phyloP scores from a whole-genome alignment of 208 protist species.

The Crithidia bombi region DNA sequence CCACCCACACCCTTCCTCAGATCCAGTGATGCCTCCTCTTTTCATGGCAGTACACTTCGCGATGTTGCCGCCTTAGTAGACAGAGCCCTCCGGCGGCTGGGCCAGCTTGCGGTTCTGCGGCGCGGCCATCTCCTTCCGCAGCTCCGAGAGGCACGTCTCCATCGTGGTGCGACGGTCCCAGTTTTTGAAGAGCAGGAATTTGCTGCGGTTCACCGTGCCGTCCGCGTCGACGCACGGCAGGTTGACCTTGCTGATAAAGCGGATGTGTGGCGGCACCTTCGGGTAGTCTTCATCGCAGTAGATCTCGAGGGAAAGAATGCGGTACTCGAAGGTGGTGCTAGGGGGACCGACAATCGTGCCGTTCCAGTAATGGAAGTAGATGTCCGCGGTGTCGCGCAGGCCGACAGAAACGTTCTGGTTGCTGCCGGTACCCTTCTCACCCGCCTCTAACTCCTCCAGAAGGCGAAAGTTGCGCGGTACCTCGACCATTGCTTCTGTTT shows the following conservation, averaged over 20 bases:
- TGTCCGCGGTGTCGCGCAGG: constrained; percentile 87
- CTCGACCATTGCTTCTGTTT: constrained; percentile 71
- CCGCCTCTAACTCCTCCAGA: constrained; percentile 89
- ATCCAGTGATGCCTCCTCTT: too few relatives aligned
- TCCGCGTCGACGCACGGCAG: constrained; percentile 83
- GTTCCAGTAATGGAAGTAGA: constrained; percentile 92
- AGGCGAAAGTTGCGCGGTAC: constrained; percentile 93
- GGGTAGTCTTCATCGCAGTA: constrained; percentile 92
- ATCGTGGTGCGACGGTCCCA: constrained; percentile 86
- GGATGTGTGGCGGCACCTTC: constrained; percentile 81
- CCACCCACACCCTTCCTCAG: too few relatives aligned
- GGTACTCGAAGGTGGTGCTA: constrained; percentile 90
- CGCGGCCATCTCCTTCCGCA: constrained; percentile 85
- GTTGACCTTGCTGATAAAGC: constrained; percentile 87
- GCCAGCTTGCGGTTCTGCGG: constrained; percentile 85
- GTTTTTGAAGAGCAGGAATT: constrained; percentile 80
- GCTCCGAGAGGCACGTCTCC: constrained; percentile 87
- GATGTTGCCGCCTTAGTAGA: constrained; percentile 46
- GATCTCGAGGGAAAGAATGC: constrained; percentile 88
- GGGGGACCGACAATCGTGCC: constrained; percentile 90
- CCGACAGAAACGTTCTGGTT: constrained; percentile 92
- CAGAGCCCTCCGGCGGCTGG: constrained; percentile 85
- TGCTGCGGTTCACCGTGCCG: constrained; percentile 72
- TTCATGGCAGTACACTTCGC: too few relatives aligned
- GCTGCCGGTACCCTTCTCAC: constrained; percentile 88